A percentile compares a stretch with the other conserved stretches of the same genome.
These are phyloP conservation scores for Imleria badia DNA, from an alignment of 768 basidiomycete genomes.

Conservation along the genomic window DNA sequence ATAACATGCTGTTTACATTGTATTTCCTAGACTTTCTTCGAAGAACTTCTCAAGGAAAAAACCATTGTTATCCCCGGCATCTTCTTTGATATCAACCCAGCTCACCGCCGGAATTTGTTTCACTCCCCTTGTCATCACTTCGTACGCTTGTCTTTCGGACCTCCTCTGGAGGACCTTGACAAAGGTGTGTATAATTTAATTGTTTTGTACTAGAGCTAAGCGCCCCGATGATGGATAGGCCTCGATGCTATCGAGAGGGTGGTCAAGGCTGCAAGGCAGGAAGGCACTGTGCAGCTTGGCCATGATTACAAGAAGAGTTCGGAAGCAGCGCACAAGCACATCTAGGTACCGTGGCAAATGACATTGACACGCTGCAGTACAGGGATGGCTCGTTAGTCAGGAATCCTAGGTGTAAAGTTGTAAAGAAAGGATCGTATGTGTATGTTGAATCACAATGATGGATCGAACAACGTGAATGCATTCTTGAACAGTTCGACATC, in stretches of 20 bases:
- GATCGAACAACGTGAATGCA: slow-evolving; percentile 77
- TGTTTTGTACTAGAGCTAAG: background rate
- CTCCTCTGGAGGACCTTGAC: slow-evolving; percentile 76
- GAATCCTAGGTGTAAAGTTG: background rate
- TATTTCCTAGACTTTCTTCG: slow-evolving; percentile 78
- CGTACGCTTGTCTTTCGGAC: slow-evolving; percentile 84
- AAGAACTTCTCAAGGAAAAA: slow-evolving; percentile 87
- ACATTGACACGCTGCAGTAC: too few relatives aligned
- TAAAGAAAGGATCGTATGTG: background rate
- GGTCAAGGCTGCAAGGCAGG: slow-evolving; percentile 63
- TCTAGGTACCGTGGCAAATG: slow-evolving; percentile 12
- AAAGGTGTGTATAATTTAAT: slow-evolving; percentile 46
- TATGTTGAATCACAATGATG: slow-evolving; percentile 31
- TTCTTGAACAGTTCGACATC: slow-evolving; percentile 84
- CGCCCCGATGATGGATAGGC: slow-evolving; percentile 39
- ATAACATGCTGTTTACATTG: background rate
- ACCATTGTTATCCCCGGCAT: slow-evolving; percentile 91
- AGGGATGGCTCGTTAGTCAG: background rate
- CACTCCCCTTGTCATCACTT: slow-evolving; percentile 89
- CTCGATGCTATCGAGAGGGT: slow-evolving; percentile 85
- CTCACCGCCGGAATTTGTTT: slow-evolving; percentile 86
- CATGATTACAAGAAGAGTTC: slow-evolving; percentile 67
- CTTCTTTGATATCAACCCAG: slow-evolving; percentile 79
- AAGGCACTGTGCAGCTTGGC: slow-evolving; percentile 62
- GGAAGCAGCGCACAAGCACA: slow-evolving; percentile 33